phyloP scores from a whole-genome alignment of 23 red algal species.

The Agarophyton chilense region DNA sequence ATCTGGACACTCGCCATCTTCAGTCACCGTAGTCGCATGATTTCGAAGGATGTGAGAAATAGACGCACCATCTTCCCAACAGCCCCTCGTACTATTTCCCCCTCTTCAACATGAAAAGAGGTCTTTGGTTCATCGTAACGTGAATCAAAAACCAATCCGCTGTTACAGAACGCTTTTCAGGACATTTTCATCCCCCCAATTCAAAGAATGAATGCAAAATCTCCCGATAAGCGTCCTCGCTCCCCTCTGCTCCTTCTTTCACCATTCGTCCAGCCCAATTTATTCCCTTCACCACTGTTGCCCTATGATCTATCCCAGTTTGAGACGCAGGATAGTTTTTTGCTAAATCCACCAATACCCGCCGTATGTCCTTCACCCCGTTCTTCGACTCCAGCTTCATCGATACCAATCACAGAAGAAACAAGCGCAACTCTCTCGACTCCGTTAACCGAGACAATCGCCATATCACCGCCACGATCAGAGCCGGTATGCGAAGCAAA shows the following conservation, averaged over 20 bases:
- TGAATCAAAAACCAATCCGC: background rate
- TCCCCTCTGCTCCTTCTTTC: background rate
- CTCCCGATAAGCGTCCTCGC: background rate
- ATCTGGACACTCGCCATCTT: background rate
- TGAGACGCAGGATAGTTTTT: background rate
- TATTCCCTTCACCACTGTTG: background rate
- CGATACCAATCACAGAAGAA: background rate
- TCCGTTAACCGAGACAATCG: background rate
- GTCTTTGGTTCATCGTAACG: background rate
- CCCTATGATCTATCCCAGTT: background rate
- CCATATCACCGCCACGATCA: background rate
- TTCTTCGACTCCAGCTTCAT: background rate
- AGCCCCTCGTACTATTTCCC: background rate
- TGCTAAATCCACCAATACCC: background rate
- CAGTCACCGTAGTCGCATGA: background rate
- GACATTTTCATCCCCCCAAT: background rate
- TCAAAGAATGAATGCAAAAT: background rate
- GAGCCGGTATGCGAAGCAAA: background rate
- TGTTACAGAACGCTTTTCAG: background rate
- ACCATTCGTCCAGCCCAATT: background rate
- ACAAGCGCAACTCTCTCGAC: conserved; percentile 24
- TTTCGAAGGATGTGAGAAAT: background rate
- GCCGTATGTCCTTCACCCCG: background rate
- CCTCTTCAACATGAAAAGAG: background rate
- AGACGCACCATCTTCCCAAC: background rate